These are phyloP conservation scores for Fusarium transvaalense DNA, from an alignment of 2,329 filamentous ascomycete genomes.

Conservation along the genomic window DNA sequence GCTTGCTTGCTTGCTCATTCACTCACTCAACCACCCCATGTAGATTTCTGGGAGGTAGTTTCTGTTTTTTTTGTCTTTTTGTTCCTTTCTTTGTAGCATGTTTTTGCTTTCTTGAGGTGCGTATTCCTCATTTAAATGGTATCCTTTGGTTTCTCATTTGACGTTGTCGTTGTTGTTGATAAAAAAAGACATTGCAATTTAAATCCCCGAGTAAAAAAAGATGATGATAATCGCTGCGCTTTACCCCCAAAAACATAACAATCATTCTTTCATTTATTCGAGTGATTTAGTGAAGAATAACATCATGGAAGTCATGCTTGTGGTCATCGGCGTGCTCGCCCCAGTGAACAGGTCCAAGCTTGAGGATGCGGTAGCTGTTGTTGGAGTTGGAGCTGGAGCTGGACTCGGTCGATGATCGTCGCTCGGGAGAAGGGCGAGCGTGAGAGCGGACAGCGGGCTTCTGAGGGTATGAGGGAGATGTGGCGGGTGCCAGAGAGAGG, in stretches of 20 bases:
- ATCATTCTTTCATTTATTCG: constrained; percentile 9
- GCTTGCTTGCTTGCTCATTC: background rate
- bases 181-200: constrained; percentile 6
- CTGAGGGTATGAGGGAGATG: constrained; percentile 68
- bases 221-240: constrained; percentile 35
- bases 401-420: constrained; percentile 63
- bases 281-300: constrained; percentile 55
- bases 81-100: background rate
- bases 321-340: constrained; percentile 70
- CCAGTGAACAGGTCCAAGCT: constrained; percentile 74
- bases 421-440: constrained; percentile 43
- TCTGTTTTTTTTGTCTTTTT: background rate
- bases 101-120: constrained; percentile 1
- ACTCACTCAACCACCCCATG: constrained; percentile 24
- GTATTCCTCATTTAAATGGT: constrained; percentile 2
- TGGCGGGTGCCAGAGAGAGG: constrained; percentile 70
- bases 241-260: constrained; percentile 13
- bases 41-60: constrained; percentile 2
- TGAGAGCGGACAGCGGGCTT: constrained; percentile 51
- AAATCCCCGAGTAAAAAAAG: constrained; percentile 3
- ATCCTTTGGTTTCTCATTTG: constrained; percentile 1
- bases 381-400: constrained; percentile 52
- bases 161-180: constrained; percentile 1
- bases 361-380: constrained; percentile 66
- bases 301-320: constrained; percentile 68